Percentiles rank a stretch among this genome's conserved stretches.
Conservation (phyloP, 805 yeast species). For the Pichia heedii region DNA sequence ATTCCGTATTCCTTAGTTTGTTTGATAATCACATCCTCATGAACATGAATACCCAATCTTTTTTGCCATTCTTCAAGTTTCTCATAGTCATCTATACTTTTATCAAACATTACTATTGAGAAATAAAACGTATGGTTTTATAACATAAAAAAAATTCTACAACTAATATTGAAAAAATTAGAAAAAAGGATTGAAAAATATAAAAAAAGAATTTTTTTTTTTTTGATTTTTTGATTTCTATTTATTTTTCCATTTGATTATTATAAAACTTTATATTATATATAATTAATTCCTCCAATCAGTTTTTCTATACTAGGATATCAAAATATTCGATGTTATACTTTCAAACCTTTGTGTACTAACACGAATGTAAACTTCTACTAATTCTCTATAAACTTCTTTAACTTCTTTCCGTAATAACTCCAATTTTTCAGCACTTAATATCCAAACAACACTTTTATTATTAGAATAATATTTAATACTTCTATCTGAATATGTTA, state of each 20-base stretch:
- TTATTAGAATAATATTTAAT: conserved; percentile 33
- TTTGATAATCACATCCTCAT: conserved; percentile 11
- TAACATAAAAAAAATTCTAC: no score
- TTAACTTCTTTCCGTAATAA: conserved; percentile 41
- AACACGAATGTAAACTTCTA: conserved; percentile 50
- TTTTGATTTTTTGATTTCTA: neutral
- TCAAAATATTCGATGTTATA: conserved; percentile 65
- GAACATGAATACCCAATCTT: conserved; percentile 5
- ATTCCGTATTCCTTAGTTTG: conserved; percentile 21
- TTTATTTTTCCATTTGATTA: neutral
- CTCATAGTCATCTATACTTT: neutral
- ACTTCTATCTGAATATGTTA: conserved; percentile 29
- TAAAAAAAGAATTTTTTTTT: no score
- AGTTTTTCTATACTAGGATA: no score
- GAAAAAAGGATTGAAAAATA: no score
- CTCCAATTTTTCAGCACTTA: conserved; percentile 38
- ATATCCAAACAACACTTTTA: conserved; percentile 61
- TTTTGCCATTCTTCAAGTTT: conserved; percentile 10
- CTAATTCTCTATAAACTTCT: conserved; percentile 54
- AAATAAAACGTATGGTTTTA: no score
- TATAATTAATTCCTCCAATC: no score
- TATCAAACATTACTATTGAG: conserved; percentile 1
- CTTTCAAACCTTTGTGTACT: conserved; percentile 66
- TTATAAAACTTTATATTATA: neutral
- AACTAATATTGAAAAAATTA: no score